Base-by-base conservation (phyloP, 2,329 filamentous ascomycete genomes). In the Cladosporium sp. region DNA sequence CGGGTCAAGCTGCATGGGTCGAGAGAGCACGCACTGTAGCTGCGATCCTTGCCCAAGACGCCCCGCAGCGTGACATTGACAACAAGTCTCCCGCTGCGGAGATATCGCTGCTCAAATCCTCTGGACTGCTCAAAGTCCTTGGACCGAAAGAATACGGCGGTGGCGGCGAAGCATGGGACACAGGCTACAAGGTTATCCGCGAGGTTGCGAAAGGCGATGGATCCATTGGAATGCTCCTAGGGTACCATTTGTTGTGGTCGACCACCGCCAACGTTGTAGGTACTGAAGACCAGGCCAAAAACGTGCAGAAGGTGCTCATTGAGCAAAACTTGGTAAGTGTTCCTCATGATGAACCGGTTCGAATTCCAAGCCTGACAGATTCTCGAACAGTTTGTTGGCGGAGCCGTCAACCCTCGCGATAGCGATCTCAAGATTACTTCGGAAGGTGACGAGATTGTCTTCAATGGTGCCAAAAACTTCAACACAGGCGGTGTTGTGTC, bases 401-500 rank as follows among this genome's bases (percentile, higher is more conserved):
- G 85, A 28, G 76, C 88, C 0, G 88, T 90, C 24, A 90, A 90
- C 69, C 87, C 87, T 0, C 83, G 88, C 3, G 87, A 90, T 72
- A 86, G 79, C 47, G 87, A 90, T 70, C 76, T 89, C 10, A 84
- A 81, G 34, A 87, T 88, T 67, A 85, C 80, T 0, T 75, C 80
- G 1, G 80, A 86, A 0, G 86, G 84, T 1, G 83, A 87, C 4
- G 77, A 82, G 2, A 74, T 90, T 15, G 74, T 87, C 2, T 90
- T 88, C 75, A 85, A 85, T 66, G 87, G 88, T 1, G 82, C 81
- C 75, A 90, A 90, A 75, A 81, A 85, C 76, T 90, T 90, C 80
- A 90, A 88, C 72, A 90, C 88, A 0, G 88, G 88, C 0, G 88
- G 87, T 30, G 87, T 89, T 0, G 81, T 90, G 2, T 89, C 87